Evolutionary conservation across 2,329 filamentous ascomycete species (phyloP), one percentile per base, ranked within the genome.

Genomic region (Penicillium rolfsii): DNA sequence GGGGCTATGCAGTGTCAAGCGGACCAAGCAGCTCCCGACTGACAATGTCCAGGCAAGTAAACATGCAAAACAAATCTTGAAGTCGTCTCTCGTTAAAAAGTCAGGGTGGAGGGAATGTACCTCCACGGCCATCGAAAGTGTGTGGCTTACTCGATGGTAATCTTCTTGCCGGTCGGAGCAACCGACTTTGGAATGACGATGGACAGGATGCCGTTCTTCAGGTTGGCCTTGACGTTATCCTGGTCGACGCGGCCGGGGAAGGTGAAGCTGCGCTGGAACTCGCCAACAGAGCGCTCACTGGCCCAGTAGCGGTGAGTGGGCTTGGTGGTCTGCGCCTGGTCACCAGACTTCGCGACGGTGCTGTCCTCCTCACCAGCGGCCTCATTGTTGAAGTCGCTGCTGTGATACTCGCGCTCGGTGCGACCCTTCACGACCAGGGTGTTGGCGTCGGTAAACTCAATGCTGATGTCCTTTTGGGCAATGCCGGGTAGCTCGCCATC

Each of bases 121-220:
- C 22, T 9, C 4, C 12, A 53, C 12, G 2, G 30, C 9, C 11
- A 30, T 36, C 49, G 11, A 16, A 1, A 52, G 48, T 22, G 33
- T 33, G 30, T 24, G 8, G 28, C 16, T 73, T 81, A 87, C 79
- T 86, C 80, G 64, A 88, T 83, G 60, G 76, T 79, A 69, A 88
- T 85, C 76, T 81, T 84, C 74, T 81, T 82, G 53, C 77, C 70
- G 59, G 75, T 73, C 6, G 80, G 77, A 14, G 79, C 78, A 60
- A 78, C 72, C 28, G 81, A 79, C 78, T 87, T 88, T 2, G 86
- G 86, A 7, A 88, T 81, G 5, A 82, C 69, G 45, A 88, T 80
- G 57, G 77, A 82, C 56, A 88, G 74, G 57, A 88, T 81, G 11
- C 86, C 86, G 67, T 88, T 82, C 78, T 84, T 87, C 73, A 88